These are phyloP conservation scores for Saccharomyces pastorianus DNA, from an alignment of 1,139 yeast genomes.

Conservation along the genomic window DNA sequence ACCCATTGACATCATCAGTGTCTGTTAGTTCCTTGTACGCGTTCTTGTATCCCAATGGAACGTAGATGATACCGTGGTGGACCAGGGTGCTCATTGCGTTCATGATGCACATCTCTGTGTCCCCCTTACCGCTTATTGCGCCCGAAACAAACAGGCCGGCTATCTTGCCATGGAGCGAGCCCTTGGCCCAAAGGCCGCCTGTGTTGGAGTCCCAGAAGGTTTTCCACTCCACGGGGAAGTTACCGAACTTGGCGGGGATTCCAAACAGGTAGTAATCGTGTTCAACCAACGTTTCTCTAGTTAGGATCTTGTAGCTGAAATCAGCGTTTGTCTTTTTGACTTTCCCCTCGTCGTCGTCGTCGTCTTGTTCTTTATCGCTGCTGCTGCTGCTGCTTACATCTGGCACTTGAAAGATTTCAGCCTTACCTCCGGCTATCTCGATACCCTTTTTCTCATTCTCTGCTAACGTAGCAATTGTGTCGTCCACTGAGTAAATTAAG, in stretches of 20 bases:
- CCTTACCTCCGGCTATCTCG: slow-evolving; percentile 57
- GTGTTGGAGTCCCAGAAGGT: slow-evolving; percentile 62
- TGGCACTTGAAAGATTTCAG: slow-evolving; percentile 65
- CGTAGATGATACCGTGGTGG: slow-evolving; percentile 67
- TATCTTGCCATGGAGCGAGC: slow-evolving; percentile 59
- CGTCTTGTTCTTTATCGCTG: slow-evolving; percentile 2
- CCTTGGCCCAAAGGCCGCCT: slow-evolving; percentile 67
- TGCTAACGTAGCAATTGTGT: slow-evolving; percentile 59
- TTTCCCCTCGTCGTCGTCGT: slow-evolving; percentile 19
- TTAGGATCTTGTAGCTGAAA: slow-evolving; percentile 48
- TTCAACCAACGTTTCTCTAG: slow-evolving; percentile 43
- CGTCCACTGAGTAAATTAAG: slow-evolving; percentile 66
- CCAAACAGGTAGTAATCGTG: slow-evolving; percentile 71
- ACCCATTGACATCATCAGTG: slow-evolving; percentile 61
- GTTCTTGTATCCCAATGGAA: slow-evolving; percentile 66
- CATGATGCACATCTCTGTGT: slow-evolving; percentile 56
- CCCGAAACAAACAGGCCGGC: slow-evolving; percentile 66
- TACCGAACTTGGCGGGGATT: slow-evolving; percentile 70
- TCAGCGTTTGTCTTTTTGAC: slow-evolving; percentile 31
- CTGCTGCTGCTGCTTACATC: slow-evolving; percentile 39
- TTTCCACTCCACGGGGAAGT: slow-evolving; percentile 64
- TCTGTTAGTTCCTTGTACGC: slow-evolving; percentile 46
- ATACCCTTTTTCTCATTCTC: slow-evolving; percentile 55
- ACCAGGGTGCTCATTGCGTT: slow-evolving; percentile 54
- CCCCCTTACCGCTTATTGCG: slow-evolving; percentile 58